Conservation (phyloP, 2,329 filamentous ascomycete genomes). For the Daldinia sp. region DNA sequence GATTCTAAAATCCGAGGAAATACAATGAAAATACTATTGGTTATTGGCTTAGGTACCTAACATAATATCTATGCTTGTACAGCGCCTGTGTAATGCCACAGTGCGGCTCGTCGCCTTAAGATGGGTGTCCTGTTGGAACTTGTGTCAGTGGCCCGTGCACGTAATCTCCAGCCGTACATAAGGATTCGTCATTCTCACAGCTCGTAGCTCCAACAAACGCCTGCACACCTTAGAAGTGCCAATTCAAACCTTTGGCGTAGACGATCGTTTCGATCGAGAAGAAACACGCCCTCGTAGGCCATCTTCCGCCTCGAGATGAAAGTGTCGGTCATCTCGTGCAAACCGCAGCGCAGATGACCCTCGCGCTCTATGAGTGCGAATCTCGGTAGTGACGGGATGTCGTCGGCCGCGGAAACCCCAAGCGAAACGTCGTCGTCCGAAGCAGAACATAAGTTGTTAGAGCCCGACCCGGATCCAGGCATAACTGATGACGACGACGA, state of each 20-base stretch:
- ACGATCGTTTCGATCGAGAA: neutral
- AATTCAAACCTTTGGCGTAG: neutral
- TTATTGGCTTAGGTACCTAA: neutral
- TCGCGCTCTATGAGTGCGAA: neutral
- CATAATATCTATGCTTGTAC: slow-evolving; percentile 1
- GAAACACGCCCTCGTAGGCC: neutral
- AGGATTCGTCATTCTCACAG: slow-evolving; percentile 2
- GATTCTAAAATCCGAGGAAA: slow-evolving; percentile 12
- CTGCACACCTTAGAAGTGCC: neutral
- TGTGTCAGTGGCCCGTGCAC: slow-evolving; percentile 19
- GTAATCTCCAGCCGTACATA: neutral
- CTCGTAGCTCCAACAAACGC: neutral
- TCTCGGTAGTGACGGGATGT: slow-evolving; percentile 1
- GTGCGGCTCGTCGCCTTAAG: slow-evolving; percentile 3
- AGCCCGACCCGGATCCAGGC: slow-evolving; percentile 9
- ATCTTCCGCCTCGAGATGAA: neutral
- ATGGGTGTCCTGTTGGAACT: neutral
- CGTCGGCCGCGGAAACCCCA: neutral
- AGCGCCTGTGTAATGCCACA: slow-evolving; percentile 3
- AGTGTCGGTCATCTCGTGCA: neutral
- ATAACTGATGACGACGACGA: neutral
- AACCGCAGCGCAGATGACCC: neutral
- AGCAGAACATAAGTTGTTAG: slow-evolving; percentile 7
- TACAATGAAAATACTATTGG: slow-evolving; percentile 7
- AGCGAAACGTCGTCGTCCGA: neutral